phyloP scores from a whole-genome alignment of 805 yeast genomes.

The Metschnikowia anglica region DNA sequence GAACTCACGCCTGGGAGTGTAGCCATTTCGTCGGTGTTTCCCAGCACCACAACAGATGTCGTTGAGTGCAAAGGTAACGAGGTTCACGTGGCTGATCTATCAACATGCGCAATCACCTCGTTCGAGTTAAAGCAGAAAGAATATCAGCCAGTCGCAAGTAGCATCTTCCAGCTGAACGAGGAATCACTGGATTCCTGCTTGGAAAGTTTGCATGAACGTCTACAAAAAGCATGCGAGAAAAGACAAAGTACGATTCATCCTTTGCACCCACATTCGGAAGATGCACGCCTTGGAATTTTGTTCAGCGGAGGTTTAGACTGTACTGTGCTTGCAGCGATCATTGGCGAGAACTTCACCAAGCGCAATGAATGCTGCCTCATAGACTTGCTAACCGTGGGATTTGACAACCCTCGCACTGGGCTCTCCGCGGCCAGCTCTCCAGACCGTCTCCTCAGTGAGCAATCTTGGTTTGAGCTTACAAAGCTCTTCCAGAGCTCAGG shows the following conservation, averaged over 20 bases:
- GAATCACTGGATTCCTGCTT: background rate
- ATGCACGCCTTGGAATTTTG: constrained; percentile 47
- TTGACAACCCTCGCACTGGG: constrained; percentile 81
- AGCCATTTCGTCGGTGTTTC: constrained; percentile 38
- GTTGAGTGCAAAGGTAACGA: constrained; percentile 56
- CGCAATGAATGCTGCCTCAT: constrained; percentile 30
- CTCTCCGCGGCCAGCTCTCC: constrained; percentile 68
- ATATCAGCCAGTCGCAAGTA: background rate
- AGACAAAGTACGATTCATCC: constrained; percentile 66
- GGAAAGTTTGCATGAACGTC: constrained; percentile 18
- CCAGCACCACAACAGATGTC: constrained; percentile 26
- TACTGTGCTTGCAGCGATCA: constrained; percentile 66
- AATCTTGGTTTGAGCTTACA: constrained; percentile 56
- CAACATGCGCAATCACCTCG: background rate
- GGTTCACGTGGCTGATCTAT: constrained; percentile 45
- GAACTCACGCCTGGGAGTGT: constrained; percentile 32
- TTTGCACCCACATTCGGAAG: constrained; percentile 31
- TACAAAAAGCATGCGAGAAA: constrained; percentile 43
- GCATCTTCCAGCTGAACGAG: background rate
- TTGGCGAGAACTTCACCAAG: constrained; percentile 17
- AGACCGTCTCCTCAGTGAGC: constrained; percentile 73
- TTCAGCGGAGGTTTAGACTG: constrained; percentile 98
- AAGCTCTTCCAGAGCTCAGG: constrained; percentile 35
- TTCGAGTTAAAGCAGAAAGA: background rate
- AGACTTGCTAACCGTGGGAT: constrained; percentile 89